Percentiles rank a stretch among this genome's conserved stretches.
phyloP scores from a whole-genome alignment of 257 asterid genomes.

The Lycium ferocissimum region DNA sequence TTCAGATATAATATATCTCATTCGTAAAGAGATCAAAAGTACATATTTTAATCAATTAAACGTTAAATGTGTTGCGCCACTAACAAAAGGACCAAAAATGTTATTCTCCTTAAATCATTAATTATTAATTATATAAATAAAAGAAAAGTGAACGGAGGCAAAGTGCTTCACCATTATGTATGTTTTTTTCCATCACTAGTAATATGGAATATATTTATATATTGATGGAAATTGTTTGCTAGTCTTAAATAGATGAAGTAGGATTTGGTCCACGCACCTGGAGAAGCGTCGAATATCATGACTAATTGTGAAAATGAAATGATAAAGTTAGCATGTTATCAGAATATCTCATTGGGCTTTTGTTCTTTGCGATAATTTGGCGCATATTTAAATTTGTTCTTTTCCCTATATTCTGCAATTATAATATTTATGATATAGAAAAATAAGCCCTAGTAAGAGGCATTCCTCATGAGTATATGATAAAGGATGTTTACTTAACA shows the following conservation, averaged over 20 bases:
- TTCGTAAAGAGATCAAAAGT: neutral
- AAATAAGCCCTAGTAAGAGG: neutral
- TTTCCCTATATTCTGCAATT: neutral
- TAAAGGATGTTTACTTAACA: neutral
- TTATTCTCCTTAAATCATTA: neutral
- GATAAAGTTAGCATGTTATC: neutral
- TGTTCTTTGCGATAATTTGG: neutral
- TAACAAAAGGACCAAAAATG: neutral
- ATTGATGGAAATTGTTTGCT: neutral
- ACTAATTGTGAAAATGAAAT: neutral
- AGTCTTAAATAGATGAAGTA: slow-evolving; percentile 1
- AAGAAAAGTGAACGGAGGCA: neutral
- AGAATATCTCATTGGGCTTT: neutral
- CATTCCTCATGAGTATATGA: neutral
- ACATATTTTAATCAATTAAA: neutral
- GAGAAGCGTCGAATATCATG: neutral
- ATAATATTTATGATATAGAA: neutral
- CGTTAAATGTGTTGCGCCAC: too few relatives aligned
- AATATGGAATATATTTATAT: neutral
- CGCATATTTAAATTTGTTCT: neutral
- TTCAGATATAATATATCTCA: neutral
- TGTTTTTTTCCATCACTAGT: neutral
- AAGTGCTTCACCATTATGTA: neutral
- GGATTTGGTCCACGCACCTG: slow-evolving; percentile 20
- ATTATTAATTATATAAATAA: neutral